phyloP scores from a whole-genome alignment of 177 flowering plant genomes.

The Vitis hybrid region DNA sequence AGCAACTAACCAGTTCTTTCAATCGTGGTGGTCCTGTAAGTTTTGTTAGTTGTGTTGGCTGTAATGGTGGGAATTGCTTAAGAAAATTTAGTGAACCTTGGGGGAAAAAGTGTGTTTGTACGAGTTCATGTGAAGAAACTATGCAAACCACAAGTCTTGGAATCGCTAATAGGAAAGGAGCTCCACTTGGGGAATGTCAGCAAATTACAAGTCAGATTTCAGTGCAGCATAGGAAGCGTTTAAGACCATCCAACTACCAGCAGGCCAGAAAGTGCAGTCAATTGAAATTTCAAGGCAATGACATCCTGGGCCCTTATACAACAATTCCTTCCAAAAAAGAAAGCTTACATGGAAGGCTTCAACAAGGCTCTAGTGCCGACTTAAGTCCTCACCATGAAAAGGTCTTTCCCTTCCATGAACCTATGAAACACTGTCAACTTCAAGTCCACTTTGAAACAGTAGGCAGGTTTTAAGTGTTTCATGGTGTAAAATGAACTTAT shows the following conservation, averaged over 20 bases:
- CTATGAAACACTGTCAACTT: not conserved
- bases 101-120: constrained; percentile 6
- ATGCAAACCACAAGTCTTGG: constrained; percentile 4
- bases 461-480: constrained; percentile 8
- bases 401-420: constrained; percentile 19
- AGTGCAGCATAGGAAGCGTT: constrained; percentile 34
- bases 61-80: constrained; percentile 6
- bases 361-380: not conserved
- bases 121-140: constrained; percentile 8
- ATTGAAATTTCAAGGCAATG: constrained; percentile 15
- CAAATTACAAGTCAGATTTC: constrained; percentile 7
- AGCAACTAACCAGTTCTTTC: constrained; percentile 9
- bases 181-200: constrained; percentile 10
- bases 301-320: constrained; percentile 6
- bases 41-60: constrained; percentile 12
- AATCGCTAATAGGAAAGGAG: constrained; percentile 4
- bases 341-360: constrained; percentile 14
- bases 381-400: constrained; percentile 12
- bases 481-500: not conserved
- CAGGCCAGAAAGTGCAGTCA: constrained; percentile 41
- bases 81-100: not conserved
- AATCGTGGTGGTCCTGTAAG: constrained; percentile 8
- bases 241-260: constrained; percentile 50
- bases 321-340: constrained; percentile 1
- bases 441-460: constrained; percentile 6